These are phyloP conservation scores for Entrophospora sp. DNA, from an alignment of 192 early-diverging fungal species.

Conservation along the genomic window DNA sequence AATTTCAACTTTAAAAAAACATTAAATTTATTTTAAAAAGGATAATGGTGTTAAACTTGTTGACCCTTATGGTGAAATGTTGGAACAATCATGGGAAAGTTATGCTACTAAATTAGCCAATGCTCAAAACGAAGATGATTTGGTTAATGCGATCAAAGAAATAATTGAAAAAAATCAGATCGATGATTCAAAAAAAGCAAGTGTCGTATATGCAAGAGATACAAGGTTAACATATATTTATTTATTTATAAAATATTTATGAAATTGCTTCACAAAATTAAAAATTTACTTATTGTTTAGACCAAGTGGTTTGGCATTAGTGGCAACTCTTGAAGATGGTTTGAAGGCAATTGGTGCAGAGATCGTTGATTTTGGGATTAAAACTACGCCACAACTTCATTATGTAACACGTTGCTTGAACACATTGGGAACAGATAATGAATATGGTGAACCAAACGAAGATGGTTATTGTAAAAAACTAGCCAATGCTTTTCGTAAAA, in stretches of 20 bases:
- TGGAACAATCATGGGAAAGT: slow-evolving; percentile 89
- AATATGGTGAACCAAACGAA: slow-evolving; percentile 84
- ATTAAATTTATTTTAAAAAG: slow-evolving; percentile 30
- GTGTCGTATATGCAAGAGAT: slow-evolving; percentile 83
- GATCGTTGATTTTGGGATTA: slow-evolving; percentile 72
- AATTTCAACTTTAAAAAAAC: no score
- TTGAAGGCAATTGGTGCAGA: slow-evolving; percentile 61
- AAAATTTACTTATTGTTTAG: slow-evolving; percentile 31
- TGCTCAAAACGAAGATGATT: slow-evolving; percentile 54
- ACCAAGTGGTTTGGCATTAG: slow-evolving; percentile 78
- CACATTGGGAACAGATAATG: slow-evolving; percentile 56
- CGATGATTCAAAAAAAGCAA: slow-evolving; percentile 54
- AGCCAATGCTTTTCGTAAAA: slow-evolving; percentile 66
- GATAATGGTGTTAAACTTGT: slow-evolving; percentile 99
- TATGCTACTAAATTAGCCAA: slow-evolving; percentile 89
- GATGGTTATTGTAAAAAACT: slow-evolving; percentile 93
- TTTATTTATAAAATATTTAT: not conserved
- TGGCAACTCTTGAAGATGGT: slow-evolving; percentile 72
- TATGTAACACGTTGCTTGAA: slow-evolving; percentile 88
- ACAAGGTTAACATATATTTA: slow-evolving; percentile 55
- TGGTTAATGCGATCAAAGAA: slow-evolving; percentile 50
- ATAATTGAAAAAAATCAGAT: slow-evolving; percentile 64
- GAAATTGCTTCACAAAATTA: not conserved
- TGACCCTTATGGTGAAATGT: slow-evolving; percentile 98
- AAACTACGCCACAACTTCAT: slow-evolving; percentile 96